phyloP scores from a whole-genome alignment of 495 filamentous ascomycete species.

The Astrocystis sublimbata region DNA sequence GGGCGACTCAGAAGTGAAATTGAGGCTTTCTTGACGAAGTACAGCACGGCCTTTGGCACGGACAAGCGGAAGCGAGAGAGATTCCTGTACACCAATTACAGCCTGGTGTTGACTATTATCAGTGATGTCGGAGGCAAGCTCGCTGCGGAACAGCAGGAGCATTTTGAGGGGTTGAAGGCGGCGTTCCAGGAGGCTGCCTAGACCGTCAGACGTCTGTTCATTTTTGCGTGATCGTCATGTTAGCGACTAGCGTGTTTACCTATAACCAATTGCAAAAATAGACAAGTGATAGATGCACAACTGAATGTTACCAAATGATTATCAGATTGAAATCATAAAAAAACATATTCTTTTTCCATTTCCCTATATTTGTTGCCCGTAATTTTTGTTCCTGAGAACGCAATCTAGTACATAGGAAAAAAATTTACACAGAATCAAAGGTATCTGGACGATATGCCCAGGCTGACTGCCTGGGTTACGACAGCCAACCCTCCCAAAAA shows the following conservation, averaged over 20 bases:
- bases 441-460: neutral
- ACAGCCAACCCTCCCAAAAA: no score
- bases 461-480: no score
- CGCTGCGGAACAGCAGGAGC: slow-evolving; percentile 69
- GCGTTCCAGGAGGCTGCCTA: slow-evolving; percentile 44
- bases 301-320: neutral
- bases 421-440: neutral
- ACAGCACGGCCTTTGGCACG: slow-evolving; percentile 58
- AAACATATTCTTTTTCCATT: neutral
- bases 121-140: slow-evolving; percentile 79
- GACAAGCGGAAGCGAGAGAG: slow-evolving; percentile 79
- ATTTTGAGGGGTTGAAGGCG: slow-evolving; percentile 63
- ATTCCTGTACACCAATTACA: slow-evolving; percentile 94
- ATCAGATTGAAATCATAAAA: neutral
- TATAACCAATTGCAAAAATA: neutral
- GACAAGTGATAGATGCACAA: neutral
- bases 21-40: slow-evolving; percentile 71
- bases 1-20: slow-evolving; percentile 73
- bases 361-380: neutral
- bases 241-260: slow-evolving; percentile 11
- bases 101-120: slow-evolving; percentile 86
- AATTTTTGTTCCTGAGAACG: neutral
- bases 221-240: neutral
- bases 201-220: neutral
- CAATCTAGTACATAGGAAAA: neutral